A percentile compares a stretch with the other conserved stretches of the same genome.
These are phyloP conservation scores for Colletotrichum melonis DNA, from an alignment of 2,329 filamentous ascomycete genomes.

Conservation along the genomic window DNA sequence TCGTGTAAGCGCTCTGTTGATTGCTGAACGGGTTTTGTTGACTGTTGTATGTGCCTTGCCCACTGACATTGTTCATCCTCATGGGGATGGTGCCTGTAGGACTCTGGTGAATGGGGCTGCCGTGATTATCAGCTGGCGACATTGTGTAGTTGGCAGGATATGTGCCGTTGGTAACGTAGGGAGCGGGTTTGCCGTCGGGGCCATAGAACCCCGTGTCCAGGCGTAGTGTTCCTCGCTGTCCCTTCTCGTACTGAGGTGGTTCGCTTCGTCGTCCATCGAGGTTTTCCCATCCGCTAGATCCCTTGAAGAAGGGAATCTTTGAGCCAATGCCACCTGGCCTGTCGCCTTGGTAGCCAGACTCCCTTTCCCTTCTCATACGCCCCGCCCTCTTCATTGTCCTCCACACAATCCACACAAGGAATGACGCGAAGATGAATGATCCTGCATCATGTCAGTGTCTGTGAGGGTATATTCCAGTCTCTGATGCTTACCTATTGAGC, in stretches of 20 bases:
- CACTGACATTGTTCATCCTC: slow-evolving; percentile 21
- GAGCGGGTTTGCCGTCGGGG: slow-evolving; percentile 29
- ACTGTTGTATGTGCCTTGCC: slow-evolving; percentile 22
- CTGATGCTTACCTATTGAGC: slow-evolving; percentile 46
- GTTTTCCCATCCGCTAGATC: slow-evolving; percentile 48
- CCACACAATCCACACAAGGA: slow-evolving; percentile 58
- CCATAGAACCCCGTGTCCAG: slow-evolving; percentile 41
- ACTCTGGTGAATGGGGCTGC: slow-evolving; percentile 30
- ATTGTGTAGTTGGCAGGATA: slow-evolving; percentile 24
- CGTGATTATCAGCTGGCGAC: slow-evolving; percentile 27
- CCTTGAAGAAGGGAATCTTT: slow-evolving; percentile 51
- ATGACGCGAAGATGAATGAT: slow-evolving; percentile 56
- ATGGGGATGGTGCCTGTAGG: slow-evolving; percentile 25
- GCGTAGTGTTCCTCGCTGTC: slow-evolving; percentile 34
- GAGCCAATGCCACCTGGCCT: slow-evolving; percentile 41
- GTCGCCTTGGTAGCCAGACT: slow-evolving; percentile 37
- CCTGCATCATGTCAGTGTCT: slow-evolving; percentile 43
- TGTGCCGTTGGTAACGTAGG: slow-evolving; percentile 5
- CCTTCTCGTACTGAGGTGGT: slow-evolving; percentile 42
- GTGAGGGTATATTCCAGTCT: too few species aligned
- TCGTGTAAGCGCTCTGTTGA: not conserved
- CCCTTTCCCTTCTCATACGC: slow-evolving; percentile 44
- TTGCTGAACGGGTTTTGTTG: slow-evolving; percentile 15
- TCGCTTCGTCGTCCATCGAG: slow-evolving; percentile 38
- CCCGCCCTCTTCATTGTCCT: slow-evolving; percentile 52